A percentile compares a stretch with the other conserved stretches of the same genome.
These are phyloP conservation scores for Clausena lansium DNA, from an alignment of 345 rosid species.

Conservation along the genomic window DNA sequence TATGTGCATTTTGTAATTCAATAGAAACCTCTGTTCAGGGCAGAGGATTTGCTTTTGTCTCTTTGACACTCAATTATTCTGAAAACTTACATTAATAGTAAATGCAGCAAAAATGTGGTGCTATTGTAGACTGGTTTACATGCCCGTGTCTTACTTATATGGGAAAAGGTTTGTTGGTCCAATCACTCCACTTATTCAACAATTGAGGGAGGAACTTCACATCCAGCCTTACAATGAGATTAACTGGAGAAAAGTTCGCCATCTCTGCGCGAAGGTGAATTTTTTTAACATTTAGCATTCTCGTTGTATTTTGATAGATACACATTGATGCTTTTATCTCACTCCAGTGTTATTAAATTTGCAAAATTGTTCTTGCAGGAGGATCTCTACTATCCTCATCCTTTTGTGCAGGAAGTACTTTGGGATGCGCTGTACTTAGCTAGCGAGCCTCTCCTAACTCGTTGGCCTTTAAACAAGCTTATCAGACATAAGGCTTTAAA, in stretches of 20 bases:
- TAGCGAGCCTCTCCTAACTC: conserved; percentile 34
- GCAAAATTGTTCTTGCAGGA: background rate
- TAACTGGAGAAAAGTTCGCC: conserved; percentile 20
- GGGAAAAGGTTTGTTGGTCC: conserved; percentile 42
- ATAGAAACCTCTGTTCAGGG: background rate
- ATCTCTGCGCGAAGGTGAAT: conserved; percentile 16
- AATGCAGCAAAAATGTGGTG: conserved; percentile 42
- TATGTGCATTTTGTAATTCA: conserved; percentile 2
- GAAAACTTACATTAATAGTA: background rate
- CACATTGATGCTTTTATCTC: background rate
- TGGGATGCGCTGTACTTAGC: conserved; percentile 28
- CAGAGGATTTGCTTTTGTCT: background rate
- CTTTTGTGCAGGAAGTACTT: conserved; percentile 13
- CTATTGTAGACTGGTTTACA: conserved; percentile 37
- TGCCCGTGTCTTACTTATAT: conserved; percentile 39
- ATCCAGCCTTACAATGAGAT: conserved; percentile 25
- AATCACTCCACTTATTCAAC: conserved; percentile 29
- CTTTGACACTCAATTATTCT: background rate
- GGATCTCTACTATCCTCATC: conserved; percentile 19
- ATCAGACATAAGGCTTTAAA: conserved; percentile 26
- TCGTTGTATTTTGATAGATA: background rate
- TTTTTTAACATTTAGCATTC: background rate
- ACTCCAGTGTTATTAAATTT: background rate
- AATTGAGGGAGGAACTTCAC: conserved; percentile 33
- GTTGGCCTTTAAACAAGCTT: conserved; percentile 35